These are phyloP conservation scores for Chenopodium album DNA, from an alignment of 148 eudicot species.

Conservation along the genomic window DNA sequence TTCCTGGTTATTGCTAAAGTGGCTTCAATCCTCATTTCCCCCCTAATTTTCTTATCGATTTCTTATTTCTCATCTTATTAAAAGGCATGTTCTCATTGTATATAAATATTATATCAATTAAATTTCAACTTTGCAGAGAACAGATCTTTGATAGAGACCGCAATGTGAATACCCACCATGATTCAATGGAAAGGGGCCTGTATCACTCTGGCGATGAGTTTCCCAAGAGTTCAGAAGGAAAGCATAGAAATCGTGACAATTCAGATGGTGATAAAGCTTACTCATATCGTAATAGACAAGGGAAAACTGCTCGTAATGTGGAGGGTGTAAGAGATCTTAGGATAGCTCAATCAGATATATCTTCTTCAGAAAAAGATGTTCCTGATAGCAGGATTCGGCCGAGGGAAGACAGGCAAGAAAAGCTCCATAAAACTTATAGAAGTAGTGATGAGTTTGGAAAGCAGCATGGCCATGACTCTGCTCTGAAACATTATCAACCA, in stretches of 20 bases:
- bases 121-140: slow-evolving; percentile 38
- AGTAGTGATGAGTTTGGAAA: slow-evolving; percentile 29
- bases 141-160: slow-evolving; percentile 31
- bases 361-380: slow-evolving; percentile 39
- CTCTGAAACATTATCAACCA: slow-evolving; percentile 13
- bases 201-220: slow-evolving; percentile 37
- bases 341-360: slow-evolving; percentile 35
- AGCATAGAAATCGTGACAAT: slow-evolving; percentile 32
- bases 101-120: neutral
- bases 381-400: slow-evolving; percentile 28
- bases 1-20: neutral
- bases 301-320: slow-evolving; percentile 25
- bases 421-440: slow-evolving; percentile 30
- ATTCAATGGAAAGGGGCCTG: slow-evolving; percentile 29
- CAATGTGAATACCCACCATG: slow-evolving; percentile 22
- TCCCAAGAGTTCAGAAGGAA: slow-evolving; percentile 32
- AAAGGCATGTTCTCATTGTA: neutral
- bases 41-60: too few relatives aligned
- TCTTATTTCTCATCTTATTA: neutral
- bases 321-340: slow-evolving; percentile 38
- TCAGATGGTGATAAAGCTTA: slow-evolving; percentile 30
- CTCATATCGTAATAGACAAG: slow-evolving; percentile 33
- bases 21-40: neutral
- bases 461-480: slow-evolving; percentile 31
- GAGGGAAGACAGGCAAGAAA: slow-evolving; percentile 35